Evolutionary conservation across 2,329 filamentous ascomycete species (phyloP).

Genomic region (Microdochium nivale): DNA sequence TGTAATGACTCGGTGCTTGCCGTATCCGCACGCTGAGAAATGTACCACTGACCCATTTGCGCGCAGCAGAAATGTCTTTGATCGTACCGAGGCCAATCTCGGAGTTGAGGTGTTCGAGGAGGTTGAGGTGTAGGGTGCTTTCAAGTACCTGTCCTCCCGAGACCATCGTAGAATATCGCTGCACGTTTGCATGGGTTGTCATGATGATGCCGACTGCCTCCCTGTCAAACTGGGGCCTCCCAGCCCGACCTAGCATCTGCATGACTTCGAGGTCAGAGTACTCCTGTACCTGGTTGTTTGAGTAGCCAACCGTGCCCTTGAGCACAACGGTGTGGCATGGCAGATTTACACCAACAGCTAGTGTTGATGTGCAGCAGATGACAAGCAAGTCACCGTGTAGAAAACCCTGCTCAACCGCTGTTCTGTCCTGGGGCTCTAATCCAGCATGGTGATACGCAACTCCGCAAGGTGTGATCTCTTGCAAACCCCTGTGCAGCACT

Average conservation of each 20-base stretch:
- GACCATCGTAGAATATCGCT: conserved; percentile 64
- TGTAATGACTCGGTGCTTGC: conserved; percentile 64
- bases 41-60: conserved; percentile 66
- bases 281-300: conserved; percentile 52
- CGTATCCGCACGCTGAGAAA: conserved; percentile 70
- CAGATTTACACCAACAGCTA: conserved; percentile 76
- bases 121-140: conserved; percentile 67
- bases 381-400: conserved; percentile 64
- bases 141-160: conserved; percentile 67
- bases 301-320: conserved; percentile 67
- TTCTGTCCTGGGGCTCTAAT: conserved; percentile 54
- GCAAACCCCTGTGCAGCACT: conserved; percentile 52
- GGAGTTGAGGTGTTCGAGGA: conserved; percentile 79
- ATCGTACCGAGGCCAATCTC: conserved; percentile 74
- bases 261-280: conserved; percentile 79
- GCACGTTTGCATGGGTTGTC: conserved; percentile 56
- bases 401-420: conserved; percentile 58
- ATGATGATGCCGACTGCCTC: conserved; percentile 72
- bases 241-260: conserved; percentile 84
- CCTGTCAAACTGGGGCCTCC: conserved; percentile 74
- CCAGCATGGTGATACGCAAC: conserved; percentile 82
- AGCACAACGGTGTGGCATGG: conserved; percentile 78
- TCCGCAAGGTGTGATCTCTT: conserved; percentile 39
- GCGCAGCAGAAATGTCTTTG: conserved; percentile 53
- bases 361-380: conserved; percentile 80